phyloP scores from a whole-genome alignment of 1,284 basidiomycete species.

The Leccinum subfulvum region DNA sequence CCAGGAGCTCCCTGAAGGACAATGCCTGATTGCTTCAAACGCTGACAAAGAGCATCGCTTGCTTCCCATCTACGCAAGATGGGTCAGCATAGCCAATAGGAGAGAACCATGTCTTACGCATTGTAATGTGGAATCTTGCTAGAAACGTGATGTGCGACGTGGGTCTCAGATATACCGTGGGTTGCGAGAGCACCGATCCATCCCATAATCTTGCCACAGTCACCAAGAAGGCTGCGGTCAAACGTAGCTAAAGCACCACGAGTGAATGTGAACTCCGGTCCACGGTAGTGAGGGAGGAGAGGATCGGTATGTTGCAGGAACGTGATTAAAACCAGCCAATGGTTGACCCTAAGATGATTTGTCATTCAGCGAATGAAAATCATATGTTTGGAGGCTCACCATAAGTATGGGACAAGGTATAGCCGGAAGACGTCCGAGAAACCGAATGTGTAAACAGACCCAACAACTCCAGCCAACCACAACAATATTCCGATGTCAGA shows the following conservation, averaged over 20 bases:
- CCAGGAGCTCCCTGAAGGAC: constrained; percentile 63
- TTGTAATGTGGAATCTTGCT: constrained; percentile 95
- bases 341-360: constrained; percentile 56
- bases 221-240: constrained; percentile 86
- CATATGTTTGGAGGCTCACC: constrained; percentile 42
- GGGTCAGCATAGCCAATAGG: background rate
- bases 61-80: constrained; percentile 76
- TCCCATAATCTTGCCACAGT: constrained; percentile 68
- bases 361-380: constrained; percentile 7
- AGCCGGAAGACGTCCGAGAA: constrained; percentile 77
- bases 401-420: constrained; percentile 91
- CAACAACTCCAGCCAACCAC: constrained; percentile 64
- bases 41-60: constrained; percentile 81
- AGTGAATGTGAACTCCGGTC: constrained; percentile 88
- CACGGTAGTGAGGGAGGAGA: constrained; percentile 90
- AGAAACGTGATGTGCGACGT: constrained; percentile 86
- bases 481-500: constrained; percentile 85
- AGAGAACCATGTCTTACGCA: constrained; percentile 45
- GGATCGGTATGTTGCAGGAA: constrained; percentile 99
- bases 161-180: constrained; percentile 91
- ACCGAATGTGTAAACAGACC: constrained; percentile 64
- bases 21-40: constrained; percentile 65
- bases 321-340: constrained; percentile 91
- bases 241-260: constrained; percentile 94
- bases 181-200: constrained; percentile 81